A percentile compares a stretch with the other conserved stretches of the same genome.
Evolutionary conservation across 805 yeast genomes (phyloP).

Genomic region (Grigorovia humatica): DNA sequence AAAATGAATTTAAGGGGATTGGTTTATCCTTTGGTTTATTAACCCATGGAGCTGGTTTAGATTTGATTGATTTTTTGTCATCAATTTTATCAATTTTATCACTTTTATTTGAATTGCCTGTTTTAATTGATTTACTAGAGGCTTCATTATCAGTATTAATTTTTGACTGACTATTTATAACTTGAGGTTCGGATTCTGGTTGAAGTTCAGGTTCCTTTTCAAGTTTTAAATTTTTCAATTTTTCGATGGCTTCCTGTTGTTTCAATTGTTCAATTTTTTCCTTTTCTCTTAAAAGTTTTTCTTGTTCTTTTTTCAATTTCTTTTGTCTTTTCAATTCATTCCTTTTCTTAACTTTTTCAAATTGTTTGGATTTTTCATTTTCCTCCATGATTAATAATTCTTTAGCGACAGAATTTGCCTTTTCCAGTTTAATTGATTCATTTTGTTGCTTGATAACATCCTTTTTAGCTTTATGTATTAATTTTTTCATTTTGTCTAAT

Average conservation of each 20-base stretch:
- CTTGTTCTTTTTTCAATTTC: slow-evolving; percentile 9
- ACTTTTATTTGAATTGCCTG: no score
- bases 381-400: slow-evolving; percentile 12
- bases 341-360: slow-evolving; percentile 4
- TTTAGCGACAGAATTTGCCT: slow-evolving; percentile 19
- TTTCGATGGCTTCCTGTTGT: slow-evolving; percentile 2
- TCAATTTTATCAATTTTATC: no score
- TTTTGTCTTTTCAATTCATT: slow-evolving; percentile 7
- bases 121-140: not conserved
- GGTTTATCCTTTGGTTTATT: slow-evolving; percentile 10
- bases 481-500: not conserved
- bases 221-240: slow-evolving; percentile 2
- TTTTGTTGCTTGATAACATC: not conserved
- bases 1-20: slow-evolving; percentile 15
- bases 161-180: no score
- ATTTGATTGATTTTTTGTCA: not conserved
- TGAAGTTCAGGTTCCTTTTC: slow-evolving; percentile 6
- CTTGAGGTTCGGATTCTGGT: not conserved
- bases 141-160: not conserved
- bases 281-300: not conserved
- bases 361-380: slow-evolving; percentile 3
- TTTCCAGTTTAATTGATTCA: not conserved
- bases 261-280: slow-evolving; percentile 3
- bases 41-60: slow-evolving; percentile 23
- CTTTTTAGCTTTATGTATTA: not conserved